Evolutionary conservation across 1,139 yeast genomes (phyloP).

Genomic region (Saccharomyces pastorianus): DNA sequence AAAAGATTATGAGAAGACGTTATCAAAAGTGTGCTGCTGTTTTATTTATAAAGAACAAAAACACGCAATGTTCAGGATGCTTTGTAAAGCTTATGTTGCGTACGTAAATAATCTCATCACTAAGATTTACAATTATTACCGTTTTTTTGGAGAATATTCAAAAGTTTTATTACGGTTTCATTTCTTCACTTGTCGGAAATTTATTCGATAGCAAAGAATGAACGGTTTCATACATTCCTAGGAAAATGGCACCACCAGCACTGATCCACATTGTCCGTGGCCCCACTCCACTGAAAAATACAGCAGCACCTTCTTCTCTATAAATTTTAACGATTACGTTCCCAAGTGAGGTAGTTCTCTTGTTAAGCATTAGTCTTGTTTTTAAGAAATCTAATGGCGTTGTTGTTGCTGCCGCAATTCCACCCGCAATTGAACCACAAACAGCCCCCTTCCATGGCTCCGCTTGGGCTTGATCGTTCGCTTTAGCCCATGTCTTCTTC

Average conservation of each 20-base stretch:
- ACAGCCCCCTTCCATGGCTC: conserved; percentile 75
- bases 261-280: conserved; percentile 97
- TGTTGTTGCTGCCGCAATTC: conserved; percentile 85
- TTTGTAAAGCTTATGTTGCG: not conserved
- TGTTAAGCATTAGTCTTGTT: conserved; percentile 78
- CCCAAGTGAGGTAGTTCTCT: conserved; percentile 41
- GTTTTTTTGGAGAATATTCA: not conserved
- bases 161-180: conserved; percentile 1
- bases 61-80: not conserved
- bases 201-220: conserved; percentile 26
- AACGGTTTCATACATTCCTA: conserved; percentile 85
- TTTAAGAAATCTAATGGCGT: conserved; percentile 91
- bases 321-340: conserved; percentile 42
- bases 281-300: conserved; percentile 76
- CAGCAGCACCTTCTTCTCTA: conserved; percentile 57
- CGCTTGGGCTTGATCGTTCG: conserved; percentile 32
- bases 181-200: conserved; percentile 1
- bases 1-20: no score
- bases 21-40: no score
- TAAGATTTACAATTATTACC: not conserved
- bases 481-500: conserved; percentile 48
- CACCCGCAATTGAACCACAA: conserved; percentile 94
- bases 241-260: conserved; percentile 95
- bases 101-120: not conserved
- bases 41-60: not conserved